phyloP scores from a whole-genome alignment of 2,329 filamentous ascomycete species.

The Penicillium sp. region DNA sequence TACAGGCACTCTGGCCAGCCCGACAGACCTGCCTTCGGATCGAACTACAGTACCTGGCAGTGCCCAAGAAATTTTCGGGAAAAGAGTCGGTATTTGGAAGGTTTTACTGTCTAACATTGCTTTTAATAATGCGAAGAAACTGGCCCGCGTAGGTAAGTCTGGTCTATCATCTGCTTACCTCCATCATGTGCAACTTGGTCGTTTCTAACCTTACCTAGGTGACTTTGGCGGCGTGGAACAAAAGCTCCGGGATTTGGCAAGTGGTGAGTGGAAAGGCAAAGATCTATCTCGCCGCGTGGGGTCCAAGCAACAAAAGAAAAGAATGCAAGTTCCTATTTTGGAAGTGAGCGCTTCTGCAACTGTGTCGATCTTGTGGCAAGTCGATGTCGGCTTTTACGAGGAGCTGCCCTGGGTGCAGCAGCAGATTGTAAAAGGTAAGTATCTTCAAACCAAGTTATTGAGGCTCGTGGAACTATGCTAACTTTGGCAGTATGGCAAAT shows the following conservation, averaged over 20 bases:
- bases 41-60: background rate
- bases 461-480: background rate
- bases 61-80: constrained; percentile 15
- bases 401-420: constrained; percentile 11
- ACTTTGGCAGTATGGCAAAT: constrained; percentile 11
- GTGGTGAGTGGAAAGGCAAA: constrained; percentile 16
- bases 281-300: constrained; percentile 5
- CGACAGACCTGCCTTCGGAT: background rate
- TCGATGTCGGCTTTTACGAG: constrained; percentile 19
- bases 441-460: background rate
- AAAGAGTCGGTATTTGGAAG: constrained; percentile 18
- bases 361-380: constrained; percentile 21
- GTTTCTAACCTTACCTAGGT: background rate
- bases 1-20: background rate
- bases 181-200: no score
- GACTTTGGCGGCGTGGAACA: constrained; percentile 6
- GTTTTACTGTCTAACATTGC: constrained; percentile 15
- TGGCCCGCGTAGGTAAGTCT: constrained; percentile 1
- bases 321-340: constrained; percentile 11
- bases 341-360: constrained; percentile 6
- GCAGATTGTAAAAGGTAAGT: constrained; percentile 19
- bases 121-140: constrained; percentile 7
- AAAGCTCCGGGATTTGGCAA: constrained; percentile 18
- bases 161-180: background rate
- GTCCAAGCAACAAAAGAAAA: background rate